Conservation (phyloP, 2,329 filamentous ascomycete species). For the Coniochaeta prunicola region DNA sequence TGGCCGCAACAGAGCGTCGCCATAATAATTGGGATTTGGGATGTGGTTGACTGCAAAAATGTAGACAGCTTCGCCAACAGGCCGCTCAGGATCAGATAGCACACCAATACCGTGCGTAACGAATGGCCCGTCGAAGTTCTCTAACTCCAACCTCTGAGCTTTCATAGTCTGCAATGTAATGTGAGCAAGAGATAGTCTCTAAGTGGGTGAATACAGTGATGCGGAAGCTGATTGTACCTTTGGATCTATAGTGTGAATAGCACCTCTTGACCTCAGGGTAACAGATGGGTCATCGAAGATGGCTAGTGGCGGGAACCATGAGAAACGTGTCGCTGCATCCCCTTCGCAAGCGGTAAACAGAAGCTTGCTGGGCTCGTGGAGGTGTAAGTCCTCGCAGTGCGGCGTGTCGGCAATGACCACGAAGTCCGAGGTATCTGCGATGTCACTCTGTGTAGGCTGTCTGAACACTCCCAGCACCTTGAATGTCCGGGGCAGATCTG, state of each 20-base stretch:
- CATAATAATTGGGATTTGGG: slow-evolving; percentile 35
- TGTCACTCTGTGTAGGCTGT: slow-evolving; percentile 9
- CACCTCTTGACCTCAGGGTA: slow-evolving; percentile 28
- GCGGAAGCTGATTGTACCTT: slow-evolving; percentile 24
- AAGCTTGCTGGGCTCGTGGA: slow-evolving; percentile 36
- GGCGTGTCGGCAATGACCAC: slow-evolving; percentile 41
- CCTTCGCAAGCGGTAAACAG: slow-evolving; percentile 53
- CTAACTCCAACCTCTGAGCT: slow-evolving; percentile 36
- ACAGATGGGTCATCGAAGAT: slow-evolving; percentile 32
- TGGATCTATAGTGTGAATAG: slow-evolving; percentile 46
- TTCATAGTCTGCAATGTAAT: slow-evolving; percentile 30
- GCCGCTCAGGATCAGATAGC: slow-evolving; percentile 35
- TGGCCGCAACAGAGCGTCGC: slow-evolving; percentile 3
- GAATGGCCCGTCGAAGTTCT: slow-evolving; percentile 45
- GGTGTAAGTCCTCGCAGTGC: slow-evolving; percentile 54
- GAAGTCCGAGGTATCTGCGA: slow-evolving; percentile 19
- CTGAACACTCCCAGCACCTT: slow-evolving; percentile 19
- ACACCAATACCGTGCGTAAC: slow-evolving; percentile 55
- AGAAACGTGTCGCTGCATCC: slow-evolving; percentile 27
- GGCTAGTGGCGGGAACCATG: slow-evolving; percentile 44
- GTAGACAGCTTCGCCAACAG: slow-evolving; percentile 37
- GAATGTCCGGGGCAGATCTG: not conserved
- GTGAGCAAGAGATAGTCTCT: not conserved
- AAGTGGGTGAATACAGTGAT: not conserved
- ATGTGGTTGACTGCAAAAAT: slow-evolving; percentile 55